These are phyloP conservation scores for Effrenium voratum DNA, from an alignment of 73 alveolate genomes.

Conservation along the genomic window DNA sequence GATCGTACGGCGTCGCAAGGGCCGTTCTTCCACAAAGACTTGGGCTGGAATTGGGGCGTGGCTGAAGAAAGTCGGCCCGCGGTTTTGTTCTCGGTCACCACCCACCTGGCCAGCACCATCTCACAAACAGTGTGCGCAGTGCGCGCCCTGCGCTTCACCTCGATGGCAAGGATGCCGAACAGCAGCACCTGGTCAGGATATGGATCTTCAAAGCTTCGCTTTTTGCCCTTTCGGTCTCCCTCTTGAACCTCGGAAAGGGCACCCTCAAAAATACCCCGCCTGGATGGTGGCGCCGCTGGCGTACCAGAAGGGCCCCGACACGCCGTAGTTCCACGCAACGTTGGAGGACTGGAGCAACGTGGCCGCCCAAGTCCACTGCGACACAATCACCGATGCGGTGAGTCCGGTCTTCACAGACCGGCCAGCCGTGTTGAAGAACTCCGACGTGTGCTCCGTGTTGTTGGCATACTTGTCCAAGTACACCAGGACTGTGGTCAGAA, in stretches of 20 bases:
- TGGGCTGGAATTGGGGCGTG: too few species aligned
- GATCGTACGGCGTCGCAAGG: too few species aligned
- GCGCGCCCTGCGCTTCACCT: slow-evolving; percentile 71
- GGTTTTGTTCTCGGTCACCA: neutral
- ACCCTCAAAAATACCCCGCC: too few species aligned
- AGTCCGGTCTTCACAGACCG: slow-evolving; percentile 60
- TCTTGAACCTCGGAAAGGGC: too few species aligned
- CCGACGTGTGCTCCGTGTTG: slow-evolving; percentile 54
- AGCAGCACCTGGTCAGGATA: too few species aligned
- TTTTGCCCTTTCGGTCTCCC: too few species aligned
- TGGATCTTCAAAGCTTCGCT: too few species aligned
- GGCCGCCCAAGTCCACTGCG: slow-evolving; percentile 94
- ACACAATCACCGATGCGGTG: slow-evolving; percentile 84
- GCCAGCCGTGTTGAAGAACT: slow-evolving; percentile 90
- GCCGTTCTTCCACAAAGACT: too few species aligned
- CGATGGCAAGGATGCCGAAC: slow-evolving; percentile 74
- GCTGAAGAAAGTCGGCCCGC: too few species aligned
- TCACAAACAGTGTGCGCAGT: slow-evolving; percentile 75
- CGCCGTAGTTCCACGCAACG: slow-evolving; percentile 81
- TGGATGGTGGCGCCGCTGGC: slow-evolving; percentile 92
- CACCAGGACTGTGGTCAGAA: slow-evolving; percentile 36
- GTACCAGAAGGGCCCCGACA: slow-evolving; percentile 85
- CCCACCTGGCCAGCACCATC: slow-evolving; percentile 73
- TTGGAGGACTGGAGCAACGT: slow-evolving; percentile 72
- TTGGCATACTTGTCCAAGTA: slow-evolving; percentile 57